Evolutionary conservation across 768 basidiomycete genomes (phyloP).

Genomic region (Boletellus sp.): DNA sequence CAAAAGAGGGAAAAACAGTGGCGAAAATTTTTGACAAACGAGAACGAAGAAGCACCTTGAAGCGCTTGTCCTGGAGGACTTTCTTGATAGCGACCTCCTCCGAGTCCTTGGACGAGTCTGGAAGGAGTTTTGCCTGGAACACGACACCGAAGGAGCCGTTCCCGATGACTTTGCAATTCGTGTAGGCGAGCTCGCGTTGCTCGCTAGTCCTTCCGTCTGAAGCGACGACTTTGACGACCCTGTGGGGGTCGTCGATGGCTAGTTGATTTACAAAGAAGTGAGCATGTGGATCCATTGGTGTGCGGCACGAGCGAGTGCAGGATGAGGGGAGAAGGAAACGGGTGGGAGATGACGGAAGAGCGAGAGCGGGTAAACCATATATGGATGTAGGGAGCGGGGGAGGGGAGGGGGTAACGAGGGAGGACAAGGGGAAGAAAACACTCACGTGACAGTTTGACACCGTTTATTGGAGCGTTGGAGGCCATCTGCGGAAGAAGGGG

Average conservation of each 20-base stretch:
- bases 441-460: constrained; percentile 83
- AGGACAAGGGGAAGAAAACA: constrained; percentile 26
- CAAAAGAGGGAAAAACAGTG: neutral
- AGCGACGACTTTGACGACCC: constrained; percentile 92
- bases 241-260: constrained; percentile 95
- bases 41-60: constrained; percentile 72
- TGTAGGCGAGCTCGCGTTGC: constrained; percentile 86
- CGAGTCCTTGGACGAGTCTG: constrained; percentile 52
- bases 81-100: constrained; percentile 99
- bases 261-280: constrained; percentile 23
- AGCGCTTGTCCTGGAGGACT: constrained; percentile 98
- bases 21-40: constrained; percentile 4
- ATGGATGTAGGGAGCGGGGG: constrained; percentile 21
- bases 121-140: constrained; percentile 87
- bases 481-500: constrained; percentile 46
- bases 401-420: constrained; percentile 9
- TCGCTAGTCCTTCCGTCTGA: constrained; percentile 93
- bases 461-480: constrained; percentile 80
- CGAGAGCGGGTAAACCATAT: constrained; percentile 27
- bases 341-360: constrained; percentile 23
- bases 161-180: constrained; percentile 96
- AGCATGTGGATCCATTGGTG: constrained; percentile 28
- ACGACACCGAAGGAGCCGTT: constrained; percentile 99
- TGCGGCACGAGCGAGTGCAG: constrained; percentile 14
- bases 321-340: constrained; percentile 38